These are phyloP conservation scores for Umbilicus rupestris DNA, from an alignment of 164 flowering plant species.

Conservation along the genomic window DNA sequence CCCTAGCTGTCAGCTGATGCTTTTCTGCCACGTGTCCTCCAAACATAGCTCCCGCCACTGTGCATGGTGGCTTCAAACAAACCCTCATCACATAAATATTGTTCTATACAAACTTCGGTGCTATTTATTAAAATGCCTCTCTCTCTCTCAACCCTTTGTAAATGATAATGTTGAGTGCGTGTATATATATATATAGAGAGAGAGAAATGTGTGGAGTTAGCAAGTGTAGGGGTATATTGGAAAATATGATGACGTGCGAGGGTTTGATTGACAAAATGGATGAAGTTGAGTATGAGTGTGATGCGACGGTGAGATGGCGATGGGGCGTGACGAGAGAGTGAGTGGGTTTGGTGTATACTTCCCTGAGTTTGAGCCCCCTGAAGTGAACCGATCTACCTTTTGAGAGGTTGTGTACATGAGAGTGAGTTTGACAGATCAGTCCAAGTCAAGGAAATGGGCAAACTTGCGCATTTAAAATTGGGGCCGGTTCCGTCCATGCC, in stretches of 20 bases:
- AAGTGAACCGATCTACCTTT: neutral
- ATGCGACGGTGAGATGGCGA: neutral
- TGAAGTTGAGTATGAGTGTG: neutral
- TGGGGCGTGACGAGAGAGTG: neutral
- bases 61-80: neutral
- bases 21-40: neutral
- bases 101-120: neutral
- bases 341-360: neutral
- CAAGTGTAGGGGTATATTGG: neutral
- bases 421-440: neutral
- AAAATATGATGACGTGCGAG: neutral
- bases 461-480: conserved; percentile 4
- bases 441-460: neutral
- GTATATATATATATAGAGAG: neutral
- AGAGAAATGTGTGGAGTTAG: neutral
- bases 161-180: neutral
- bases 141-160: neutral
- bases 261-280: neutral
- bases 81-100: neutral
- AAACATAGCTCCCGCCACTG: neutral
- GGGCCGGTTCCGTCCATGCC: conserved; percentile 1
- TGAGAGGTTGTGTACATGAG: neutral
- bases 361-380: neutral
- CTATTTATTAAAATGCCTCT: too few species aligned
- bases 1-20: neutral